Conservation (phyloP, 2,329 filamentous ascomycete species). For the Coleophoma cylindrospora region DNA sequence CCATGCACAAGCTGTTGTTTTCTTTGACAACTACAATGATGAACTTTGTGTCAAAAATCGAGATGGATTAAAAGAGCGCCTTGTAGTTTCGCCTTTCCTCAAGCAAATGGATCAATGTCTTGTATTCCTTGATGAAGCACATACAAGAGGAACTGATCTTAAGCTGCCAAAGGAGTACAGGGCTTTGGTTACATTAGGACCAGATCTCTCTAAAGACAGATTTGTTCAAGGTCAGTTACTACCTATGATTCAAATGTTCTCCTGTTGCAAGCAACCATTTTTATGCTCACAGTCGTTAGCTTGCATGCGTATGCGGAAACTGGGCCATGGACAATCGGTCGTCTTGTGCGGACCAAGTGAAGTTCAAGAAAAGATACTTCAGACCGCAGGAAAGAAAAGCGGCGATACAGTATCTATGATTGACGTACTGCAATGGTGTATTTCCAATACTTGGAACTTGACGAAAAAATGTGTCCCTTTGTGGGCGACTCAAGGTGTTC, state of each 20-base stretch:
- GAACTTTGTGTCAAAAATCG: conserved; percentile 44
- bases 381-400: conserved; percentile 9
- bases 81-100: conserved; percentile 54
- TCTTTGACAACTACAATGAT: conserved; percentile 50
- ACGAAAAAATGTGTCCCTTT: conserved; percentile 44
- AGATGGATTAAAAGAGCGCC: conserved; percentile 35
- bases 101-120: conserved; percentile 53
- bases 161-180: conserved; percentile 51
- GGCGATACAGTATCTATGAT: conserved; percentile 34
- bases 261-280: not conserved
- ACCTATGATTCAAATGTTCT: not conserved
- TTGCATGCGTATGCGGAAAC: conserved; percentile 65
- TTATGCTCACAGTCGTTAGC: conserved; percentile 33
- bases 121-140: conserved; percentile 65
- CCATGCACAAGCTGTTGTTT: conserved; percentile 45
- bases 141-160: conserved; percentile 67
- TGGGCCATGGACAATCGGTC: conserved; percentile 63
- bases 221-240: conserved; percentile 55
- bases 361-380: conserved; percentile 47
- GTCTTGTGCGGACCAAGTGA: conserved; percentile 56
- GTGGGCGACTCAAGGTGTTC: conserved; percentile 55
- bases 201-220: conserved; percentile 61
- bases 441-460: conserved; percentile 50
- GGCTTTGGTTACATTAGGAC: conserved; percentile 64
- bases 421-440: conserved; percentile 55